A percentile compares a stretch with the other conserved stretches of the same genome.
phyloP scores from a whole-genome alignment of 306 rosid genomes.

The Calophaca sinica region DNA sequence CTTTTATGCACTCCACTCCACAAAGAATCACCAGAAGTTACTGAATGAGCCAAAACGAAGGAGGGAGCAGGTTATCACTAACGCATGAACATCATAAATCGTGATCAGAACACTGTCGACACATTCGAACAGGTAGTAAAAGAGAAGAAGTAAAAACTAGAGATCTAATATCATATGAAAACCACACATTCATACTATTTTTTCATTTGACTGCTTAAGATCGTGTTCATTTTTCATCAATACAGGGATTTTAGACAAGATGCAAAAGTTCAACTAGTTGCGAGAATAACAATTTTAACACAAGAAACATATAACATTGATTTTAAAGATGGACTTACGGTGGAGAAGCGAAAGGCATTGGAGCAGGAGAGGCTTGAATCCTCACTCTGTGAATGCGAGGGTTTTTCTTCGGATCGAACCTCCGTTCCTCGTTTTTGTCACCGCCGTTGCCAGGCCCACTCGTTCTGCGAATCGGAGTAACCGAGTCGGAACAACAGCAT shows the following conservation, averaged over 20 bases:
- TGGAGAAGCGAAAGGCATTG: slow-evolving; percentile 85
- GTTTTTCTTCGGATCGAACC: slow-evolving; percentile 61
- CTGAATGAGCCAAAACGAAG: background rate
- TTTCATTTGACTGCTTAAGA: slow-evolving; percentile 13
- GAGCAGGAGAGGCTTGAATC: slow-evolving; percentile 68
- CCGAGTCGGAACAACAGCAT: slow-evolving; percentile 74
- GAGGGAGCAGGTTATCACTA: slow-evolving; percentile 8
- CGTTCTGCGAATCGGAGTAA: slow-evolving; percentile 67
- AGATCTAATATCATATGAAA: slow-evolving; percentile 32
- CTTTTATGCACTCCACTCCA: slow-evolving; percentile 12
- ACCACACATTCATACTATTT: background rate
- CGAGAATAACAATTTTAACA: background rate
- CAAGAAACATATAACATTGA: background rate
- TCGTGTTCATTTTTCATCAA: background rate
- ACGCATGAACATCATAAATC: background rate
- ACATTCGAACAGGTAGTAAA: background rate
- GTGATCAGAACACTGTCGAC: background rate
- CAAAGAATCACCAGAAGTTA: slow-evolving; percentile 11
- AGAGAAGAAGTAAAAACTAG: background rate
- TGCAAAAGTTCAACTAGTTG: slow-evolving; percentile 17
- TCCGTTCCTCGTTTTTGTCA: slow-evolving; percentile 69
- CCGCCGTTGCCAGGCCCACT: slow-evolving; percentile 54
- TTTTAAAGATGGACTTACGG: slow-evolving; percentile 51
- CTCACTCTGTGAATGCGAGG: slow-evolving; percentile 64
- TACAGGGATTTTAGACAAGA: slow-evolving; percentile 2